These are phyloP conservation scores for Ophiocordyceps camponoti-floridani DNA, from an alignment of 2,329 filamentous ascomycete species.

Conservation along the genomic window DNA sequence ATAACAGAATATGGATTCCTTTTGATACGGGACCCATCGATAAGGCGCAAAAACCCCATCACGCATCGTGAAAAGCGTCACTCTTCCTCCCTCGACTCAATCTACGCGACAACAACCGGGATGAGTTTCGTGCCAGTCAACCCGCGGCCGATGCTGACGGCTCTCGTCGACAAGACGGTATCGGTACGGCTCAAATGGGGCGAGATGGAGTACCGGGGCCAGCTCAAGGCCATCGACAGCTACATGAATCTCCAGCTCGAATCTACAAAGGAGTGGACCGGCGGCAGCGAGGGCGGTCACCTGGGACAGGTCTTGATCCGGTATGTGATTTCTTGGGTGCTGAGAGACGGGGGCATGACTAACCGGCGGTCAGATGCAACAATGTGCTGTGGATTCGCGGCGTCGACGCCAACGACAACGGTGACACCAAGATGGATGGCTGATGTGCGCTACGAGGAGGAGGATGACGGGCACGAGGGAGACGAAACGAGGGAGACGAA, in stretches of 20 bases:
- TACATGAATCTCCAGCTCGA: constrained; percentile 98
- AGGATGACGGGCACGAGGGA: neutral
- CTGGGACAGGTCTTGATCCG: constrained; percentile 86
- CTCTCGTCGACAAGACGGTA: constrained; percentile 79
- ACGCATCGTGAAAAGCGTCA: neutral
- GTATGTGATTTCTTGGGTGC: constrained; percentile 23
- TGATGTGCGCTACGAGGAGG: constrained; percentile 8
- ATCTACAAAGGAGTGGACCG: constrained; percentile 81
- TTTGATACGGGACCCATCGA: neutral
- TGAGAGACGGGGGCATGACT: neutral
- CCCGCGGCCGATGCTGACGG: constrained; percentile 90
- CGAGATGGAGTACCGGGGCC: constrained; percentile 91
- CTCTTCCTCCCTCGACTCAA: neutral
- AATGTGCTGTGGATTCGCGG: constrained; percentile 87
- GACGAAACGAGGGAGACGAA: too few relatives aligned
- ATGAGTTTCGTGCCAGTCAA: constrained; percentile 74
- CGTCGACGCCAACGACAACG: constrained; percentile 30
- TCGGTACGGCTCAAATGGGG: constrained; percentile 94
- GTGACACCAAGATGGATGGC: constrained; percentile 41
- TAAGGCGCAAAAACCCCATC: neutral
- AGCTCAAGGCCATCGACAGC: constrained; percentile 80
- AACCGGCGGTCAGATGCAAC: constrained; percentile 49
- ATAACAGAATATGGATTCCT: too few relatives aligned
- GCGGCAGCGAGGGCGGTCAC: constrained; percentile 67
- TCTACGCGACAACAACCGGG: constrained; percentile 3